phyloP scores from a whole-genome alignment of 306 rosid species.

The Alnus glutinosa region DNA sequence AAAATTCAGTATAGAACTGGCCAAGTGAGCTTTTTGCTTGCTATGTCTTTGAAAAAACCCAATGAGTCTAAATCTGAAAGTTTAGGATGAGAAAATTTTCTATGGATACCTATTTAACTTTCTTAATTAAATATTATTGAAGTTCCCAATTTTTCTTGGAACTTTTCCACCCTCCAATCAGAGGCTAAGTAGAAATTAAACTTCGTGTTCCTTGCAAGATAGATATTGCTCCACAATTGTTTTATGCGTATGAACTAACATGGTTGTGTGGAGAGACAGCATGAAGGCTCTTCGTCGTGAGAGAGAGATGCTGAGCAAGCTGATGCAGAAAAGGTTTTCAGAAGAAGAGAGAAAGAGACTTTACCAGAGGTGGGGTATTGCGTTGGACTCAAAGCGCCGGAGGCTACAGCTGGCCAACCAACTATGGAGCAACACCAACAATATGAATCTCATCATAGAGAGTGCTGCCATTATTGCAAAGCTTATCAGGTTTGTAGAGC shows the following conservation, averaged over 20 bases:
- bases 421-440: slow-evolving; percentile 62
- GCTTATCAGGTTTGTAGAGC: slow-evolving; percentile 75
- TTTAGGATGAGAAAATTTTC: not conserved
- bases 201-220: slow-evolving; percentile 2
- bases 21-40: not conserved
- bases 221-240: not conserved
- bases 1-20: no score
- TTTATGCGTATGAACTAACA: slow-evolving; percentile 4
- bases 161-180: not conserved
- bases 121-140: not conserved
- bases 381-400: slow-evolving; percentile 81
- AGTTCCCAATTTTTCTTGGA: not conserved
- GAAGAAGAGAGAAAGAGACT: slow-evolving; percentile 65
- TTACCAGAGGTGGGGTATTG: slow-evolving; percentile 73
- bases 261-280: slow-evolving; percentile 50
- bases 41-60: not conserved
- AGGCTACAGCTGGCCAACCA: slow-evolving; percentile 71
- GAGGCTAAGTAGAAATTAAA: not conserved
- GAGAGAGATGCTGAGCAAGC: slow-evolving; percentile 70
- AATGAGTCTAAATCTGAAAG: not conserved
- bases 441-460: slow-evolving; percentile 60
- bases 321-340: slow-evolving; percentile 76
- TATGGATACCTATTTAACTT: not conserved
- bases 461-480: slow-evolving; percentile 83
- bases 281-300: slow-evolving; percentile 66